Conservation (phyloP, 495 filamentous ascomycete genomes). For the Aspergillus carlsbadensis region DNA sequence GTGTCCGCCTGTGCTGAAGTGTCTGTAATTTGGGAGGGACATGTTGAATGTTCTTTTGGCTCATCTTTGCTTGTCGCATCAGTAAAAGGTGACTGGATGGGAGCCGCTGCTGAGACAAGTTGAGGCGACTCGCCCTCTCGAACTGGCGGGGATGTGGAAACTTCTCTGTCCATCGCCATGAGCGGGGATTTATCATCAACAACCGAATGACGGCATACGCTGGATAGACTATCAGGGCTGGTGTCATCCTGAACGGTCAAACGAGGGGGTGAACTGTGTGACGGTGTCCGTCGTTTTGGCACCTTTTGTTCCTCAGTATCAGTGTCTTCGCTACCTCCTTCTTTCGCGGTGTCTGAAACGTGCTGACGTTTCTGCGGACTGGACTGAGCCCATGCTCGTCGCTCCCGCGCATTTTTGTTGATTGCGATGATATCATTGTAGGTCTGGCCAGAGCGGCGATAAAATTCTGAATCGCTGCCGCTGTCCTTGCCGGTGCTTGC, state of each 20-base stretch:
- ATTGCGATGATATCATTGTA: slow-evolving; percentile 61
- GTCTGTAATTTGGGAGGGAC: background rate
- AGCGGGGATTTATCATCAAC: background rate
- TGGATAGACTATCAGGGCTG: background rate
- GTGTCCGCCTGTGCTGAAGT: background rate
- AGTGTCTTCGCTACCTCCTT: slow-evolving; percentile 2
- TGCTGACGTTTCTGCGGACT: slow-evolving; percentile 10
- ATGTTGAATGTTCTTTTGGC: background rate
- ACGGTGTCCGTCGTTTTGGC: background rate
- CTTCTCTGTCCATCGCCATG: background rate
- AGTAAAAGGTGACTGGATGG: background rate
- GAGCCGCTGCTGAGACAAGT: background rate
- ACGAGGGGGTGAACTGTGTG: background rate
- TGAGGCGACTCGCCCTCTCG: background rate
- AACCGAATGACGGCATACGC: background rate
- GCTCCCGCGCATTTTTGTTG: slow-evolving; percentile 34
- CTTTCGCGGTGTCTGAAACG: slow-evolving; percentile 3
- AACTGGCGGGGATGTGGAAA: background rate
- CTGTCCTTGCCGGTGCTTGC: slow-evolving; percentile 42
- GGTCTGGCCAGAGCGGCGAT: slow-evolving; percentile 63
- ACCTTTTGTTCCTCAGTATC: background rate
- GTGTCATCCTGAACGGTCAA: background rate
- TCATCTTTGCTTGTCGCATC: background rate
- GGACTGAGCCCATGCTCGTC: slow-evolving; percentile 16
- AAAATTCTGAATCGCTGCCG: slow-evolving; percentile 57